These are phyloP conservation scores for Cutaneotrichosporon cutaneum DNA, from an alignment of 1,284 basidiomycete species.

Conservation along the genomic window DNA sequence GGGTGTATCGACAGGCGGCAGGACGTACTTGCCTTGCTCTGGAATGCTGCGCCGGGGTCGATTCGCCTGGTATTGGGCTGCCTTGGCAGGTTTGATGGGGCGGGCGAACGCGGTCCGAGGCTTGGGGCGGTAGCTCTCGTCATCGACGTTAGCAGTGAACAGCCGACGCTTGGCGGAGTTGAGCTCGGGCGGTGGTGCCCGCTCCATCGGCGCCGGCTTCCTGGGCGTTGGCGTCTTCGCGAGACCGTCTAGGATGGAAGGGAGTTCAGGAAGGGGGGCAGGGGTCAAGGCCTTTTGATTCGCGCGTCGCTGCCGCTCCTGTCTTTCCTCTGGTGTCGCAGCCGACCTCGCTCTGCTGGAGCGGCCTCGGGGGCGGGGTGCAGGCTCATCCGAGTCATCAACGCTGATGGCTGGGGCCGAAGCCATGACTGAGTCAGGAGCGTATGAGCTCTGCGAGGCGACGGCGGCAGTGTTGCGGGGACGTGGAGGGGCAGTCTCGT, in stretches of 20 bases:
- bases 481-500: slow-evolving; percentile 1
- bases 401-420: background rate
- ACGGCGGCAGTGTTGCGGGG: background rate
- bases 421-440: background rate
- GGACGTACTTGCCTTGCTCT: slow-evolving; percentile 23
- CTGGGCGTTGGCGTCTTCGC: slow-evolving; percentile 7
- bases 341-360: background rate
- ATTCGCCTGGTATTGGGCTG: background rate
- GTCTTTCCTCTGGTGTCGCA: background rate
- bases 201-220: background rate
- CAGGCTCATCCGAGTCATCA: background rate
- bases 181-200: background rate
- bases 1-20: slow-evolving; percentile 26
- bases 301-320: background rate
- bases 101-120: slow-evolving; percentile 3
- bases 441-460: background rate
- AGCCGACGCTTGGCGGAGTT: background rate
- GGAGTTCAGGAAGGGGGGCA: background rate
- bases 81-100: background rate
- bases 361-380: background rate
- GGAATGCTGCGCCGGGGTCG: slow-evolving; percentile 9
- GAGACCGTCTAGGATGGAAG: slow-evolving; percentile 6
- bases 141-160: slow-evolving; percentile 6
- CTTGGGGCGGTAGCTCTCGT: slow-evolving; percentile 19
- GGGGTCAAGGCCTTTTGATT: background rate